A percentile compares a stretch with the other conserved stretches of the same genome.
phyloP scores from a whole-genome alignment of 2,329 filamentous ascomycete species.

The Botryotinia globosa region DNA sequence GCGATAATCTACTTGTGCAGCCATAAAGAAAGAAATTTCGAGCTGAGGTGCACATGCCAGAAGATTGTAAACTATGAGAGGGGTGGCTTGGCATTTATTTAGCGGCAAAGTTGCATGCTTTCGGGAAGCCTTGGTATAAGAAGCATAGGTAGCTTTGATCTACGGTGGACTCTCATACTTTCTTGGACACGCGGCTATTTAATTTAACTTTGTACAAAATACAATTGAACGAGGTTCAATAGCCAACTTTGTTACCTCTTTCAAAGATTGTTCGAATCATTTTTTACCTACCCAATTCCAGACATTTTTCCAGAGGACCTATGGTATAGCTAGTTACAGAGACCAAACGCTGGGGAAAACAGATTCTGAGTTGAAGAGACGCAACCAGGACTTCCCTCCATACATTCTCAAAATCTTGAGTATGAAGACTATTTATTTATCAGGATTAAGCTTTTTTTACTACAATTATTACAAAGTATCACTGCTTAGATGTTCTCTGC shows the following conservation, averaged over 20 bases:
- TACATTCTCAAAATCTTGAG: not conserved
- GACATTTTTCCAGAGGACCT: fast-evolving
- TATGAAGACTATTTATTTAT: not conserved
- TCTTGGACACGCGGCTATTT: not conserved
- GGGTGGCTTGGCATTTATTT: not conserved
- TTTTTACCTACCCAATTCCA: not conserved
- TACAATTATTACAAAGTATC: not conserved
- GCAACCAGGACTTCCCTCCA: not conserved
- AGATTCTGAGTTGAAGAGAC: not conserved
- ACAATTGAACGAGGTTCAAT: not conserved
- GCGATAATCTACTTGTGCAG: not conserved
- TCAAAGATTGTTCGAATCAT: not conserved
- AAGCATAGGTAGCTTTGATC: not conserved
- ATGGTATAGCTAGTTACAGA: not conserved
- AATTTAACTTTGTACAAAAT: not conserved
- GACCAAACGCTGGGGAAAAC: not conserved
- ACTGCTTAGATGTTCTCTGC: not conserved
- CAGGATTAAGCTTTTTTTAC: not conserved
- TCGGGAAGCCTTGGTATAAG: too few relatives aligned
- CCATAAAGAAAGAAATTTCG: not conserved
- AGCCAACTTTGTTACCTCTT: not conserved
- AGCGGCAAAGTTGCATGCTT: not conserved
- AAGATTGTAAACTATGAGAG: too few relatives aligned
- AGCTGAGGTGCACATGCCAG: not conserved
- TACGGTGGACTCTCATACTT: not conserved